Percentiles rank a stretch among this genome's conserved stretches.
These are phyloP conservation scores for Saccharomycopsis microspora DNA, from an alignment of 805 yeast genomes.

Conservation along the genomic window DNA sequence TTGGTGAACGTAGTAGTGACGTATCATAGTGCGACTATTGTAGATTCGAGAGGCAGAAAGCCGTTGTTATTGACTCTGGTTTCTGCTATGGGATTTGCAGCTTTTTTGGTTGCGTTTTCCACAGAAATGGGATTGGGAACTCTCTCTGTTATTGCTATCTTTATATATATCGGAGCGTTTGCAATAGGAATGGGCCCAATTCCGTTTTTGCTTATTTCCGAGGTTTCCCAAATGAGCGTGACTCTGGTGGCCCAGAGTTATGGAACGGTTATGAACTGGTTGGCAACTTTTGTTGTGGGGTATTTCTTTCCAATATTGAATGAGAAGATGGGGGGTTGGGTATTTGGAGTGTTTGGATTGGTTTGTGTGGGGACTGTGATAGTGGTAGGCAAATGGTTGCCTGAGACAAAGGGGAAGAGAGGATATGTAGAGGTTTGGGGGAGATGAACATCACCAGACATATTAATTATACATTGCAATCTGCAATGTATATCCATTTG, in stretches of 20 bases:
- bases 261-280: constrained; percentile 88
- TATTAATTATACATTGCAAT: not conserved
- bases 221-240: constrained; percentile 74
- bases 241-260: constrained; percentile 84
- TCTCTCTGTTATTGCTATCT: constrained; percentile 51
- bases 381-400: constrained; percentile 40
- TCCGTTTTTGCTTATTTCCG: constrained; percentile 81
- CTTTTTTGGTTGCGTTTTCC: constrained; percentile 57
- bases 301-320: constrained; percentile 68
- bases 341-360: constrained; percentile 59
- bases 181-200: constrained; percentile 94
- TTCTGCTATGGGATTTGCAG: constrained; percentile 51
- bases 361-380: constrained; percentile 39
- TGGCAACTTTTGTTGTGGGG: constrained; percentile 77
- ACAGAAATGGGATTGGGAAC: constrained; percentile 36
- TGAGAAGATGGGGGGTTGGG: constrained; percentile 59
- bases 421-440: constrained; percentile 64
- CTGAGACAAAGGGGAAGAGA: constrained; percentile 64
- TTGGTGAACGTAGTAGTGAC: constrained; percentile 67
- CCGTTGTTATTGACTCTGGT: constrained; percentile 61
- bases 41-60: constrained; percentile 70
- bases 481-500: not conserved
- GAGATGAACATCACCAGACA: not conserved
- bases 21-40: constrained; percentile 55
- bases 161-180: constrained; percentile 69